These are phyloP conservation scores for Mortierella polycephala DNA, from an alignment of 371 early-diverging fungal genomes.

Conservation along the genomic window DNA sequence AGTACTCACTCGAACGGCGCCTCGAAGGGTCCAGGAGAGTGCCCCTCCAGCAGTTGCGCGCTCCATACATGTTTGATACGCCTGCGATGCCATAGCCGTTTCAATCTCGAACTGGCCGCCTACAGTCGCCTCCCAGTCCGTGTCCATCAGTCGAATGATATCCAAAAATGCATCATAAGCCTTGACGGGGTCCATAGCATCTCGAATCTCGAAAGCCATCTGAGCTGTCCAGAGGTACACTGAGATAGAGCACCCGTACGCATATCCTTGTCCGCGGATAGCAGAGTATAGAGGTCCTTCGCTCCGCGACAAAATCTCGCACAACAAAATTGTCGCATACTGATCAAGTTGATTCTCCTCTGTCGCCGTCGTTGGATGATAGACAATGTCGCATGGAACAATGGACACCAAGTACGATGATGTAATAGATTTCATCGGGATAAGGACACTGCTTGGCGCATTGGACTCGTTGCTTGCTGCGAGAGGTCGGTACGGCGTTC, in stretches of 20 bases:
- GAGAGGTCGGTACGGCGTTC: conserved; percentile 41
- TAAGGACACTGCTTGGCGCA: conserved; percentile 41
- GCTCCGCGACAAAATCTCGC: conserved; percentile 69
- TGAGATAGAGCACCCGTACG: conserved; percentile 71
- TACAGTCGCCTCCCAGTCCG: conserved; percentile 59
- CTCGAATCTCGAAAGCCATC: conserved; percentile 63
- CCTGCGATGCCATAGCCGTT: conserved; percentile 66
- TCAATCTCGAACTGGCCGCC: conserved; percentile 64
- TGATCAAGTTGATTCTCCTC: conserved; percentile 49
- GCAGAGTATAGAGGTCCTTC: conserved; percentile 81
- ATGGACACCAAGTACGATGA: conserved; percentile 49
- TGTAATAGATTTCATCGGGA: conserved; percentile 44
- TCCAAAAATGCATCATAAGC: conserved; percentile 65
- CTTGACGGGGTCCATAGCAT: conserved; percentile 65
- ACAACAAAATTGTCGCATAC: conserved; percentile 62
- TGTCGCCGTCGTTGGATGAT: conserved; percentile 36
- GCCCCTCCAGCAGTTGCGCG: conserved; percentile 61
- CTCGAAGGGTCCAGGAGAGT: conserved; percentile 57
- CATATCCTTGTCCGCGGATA: conserved; percentile 80
- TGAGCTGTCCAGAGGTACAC: conserved; percentile 66
- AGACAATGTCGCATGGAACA: conserved; percentile 56
- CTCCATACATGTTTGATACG: conserved; percentile 59
- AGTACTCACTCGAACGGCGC: conserved; percentile 57
- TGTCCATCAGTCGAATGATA: conserved; percentile 59
- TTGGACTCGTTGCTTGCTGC: conserved; percentile 7